Base-by-base conservation (phyloP, 257 asterid genomes). In the Penstemon barbatus region DNA sequence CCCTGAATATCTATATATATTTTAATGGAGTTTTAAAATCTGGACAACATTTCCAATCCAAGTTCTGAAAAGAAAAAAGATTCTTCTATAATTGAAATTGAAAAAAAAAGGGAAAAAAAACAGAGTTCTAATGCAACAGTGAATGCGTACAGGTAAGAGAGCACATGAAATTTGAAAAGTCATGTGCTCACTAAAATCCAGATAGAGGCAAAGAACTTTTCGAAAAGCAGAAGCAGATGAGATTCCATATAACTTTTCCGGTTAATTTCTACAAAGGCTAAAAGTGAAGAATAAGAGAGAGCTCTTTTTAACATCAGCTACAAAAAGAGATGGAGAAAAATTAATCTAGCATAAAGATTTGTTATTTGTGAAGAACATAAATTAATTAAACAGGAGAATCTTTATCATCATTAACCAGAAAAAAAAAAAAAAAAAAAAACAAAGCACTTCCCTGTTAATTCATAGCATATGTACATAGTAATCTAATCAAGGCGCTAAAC, bases 211-310 rank as follows among this genome's bases (percentile, higher is more conserved):
- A 70, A 53, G 65, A 61, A 33, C 71, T 78, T 76, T 81, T 75
- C 75, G 60, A 68, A 83, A 86, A 69, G 81, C 55, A 71, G 69
- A 64, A 64, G 68, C 75, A 70, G 48, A 60, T 3, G 75, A 78
- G 80, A 82, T 82, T 81, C 77, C 83, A 80, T 80, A 58, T 56
- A 59, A 56, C 85, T 83, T 80, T 49, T 75, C 73, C 43, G 77
- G 62, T 25, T 25, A 25, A 62, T n/a, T n/a, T n/a, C n/a, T n/a
- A 42, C 76, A 53, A 73, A 63, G 49, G 61, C 65, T 25, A 78
- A 65, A 75, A 46, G 63, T 36, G 19, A 67, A 38, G 57, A 60
- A 41, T 60, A 54, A 54, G 72, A 44, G 74, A 69, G 65, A 5
- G 55, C 18, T 68, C 75, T 49, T 2, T 51, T 52, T 53, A 81